Base-by-base conservation (phyloP, 2,329 filamentous ascomycete species). In the Fusarium duplospermum region DNA sequence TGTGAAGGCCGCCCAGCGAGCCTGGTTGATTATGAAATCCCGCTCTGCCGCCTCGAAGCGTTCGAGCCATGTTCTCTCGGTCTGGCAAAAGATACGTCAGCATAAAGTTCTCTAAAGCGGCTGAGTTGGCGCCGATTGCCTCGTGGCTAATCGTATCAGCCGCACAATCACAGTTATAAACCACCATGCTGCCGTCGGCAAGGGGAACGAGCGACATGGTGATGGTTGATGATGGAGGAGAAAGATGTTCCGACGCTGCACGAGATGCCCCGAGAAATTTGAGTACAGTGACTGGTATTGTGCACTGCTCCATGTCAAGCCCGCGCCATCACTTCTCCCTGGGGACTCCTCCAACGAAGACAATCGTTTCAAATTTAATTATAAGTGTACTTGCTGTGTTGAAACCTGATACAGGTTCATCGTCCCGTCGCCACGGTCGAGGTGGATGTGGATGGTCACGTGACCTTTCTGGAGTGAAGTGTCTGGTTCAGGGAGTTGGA, bases 351-450 rank as follows among this genome's bases (percentile, higher is more conserved):
- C 42, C 4, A 4, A 10, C 16, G 22, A 42, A 22, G 14, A 4
- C 4, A 5, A 0, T 24, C 1, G 14, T 10, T 27, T 1, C 6
- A 0, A 16, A 4, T 10, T 14, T 3, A 0, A 27, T 27, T 24
- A 0, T 27, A 8, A 47, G 2, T 16, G 42, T 9, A 4, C 42
- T 18, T 24, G 22, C 8, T 18, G 2, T 18, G 22, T 27, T 47
- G 22, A 24, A 24, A 1, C 14, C 7, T 27, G 42, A 27, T 47
- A 47, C 22, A 27, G 22, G 2, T 7, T 47, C 22, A 4, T 27
- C 8, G 8, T 47, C 22, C 22, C 2, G 8, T 24, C 42, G 22
- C 2, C 42, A 24, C 22, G 22, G 2, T 6, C 2, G 42, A 27
- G 22, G 42, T 18, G 22, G 22, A 18, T 4, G 4, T 18, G 22